Base-by-base conservation (phyloP, 768 basidiomycete species). In the Mycena vitilis region DNA sequence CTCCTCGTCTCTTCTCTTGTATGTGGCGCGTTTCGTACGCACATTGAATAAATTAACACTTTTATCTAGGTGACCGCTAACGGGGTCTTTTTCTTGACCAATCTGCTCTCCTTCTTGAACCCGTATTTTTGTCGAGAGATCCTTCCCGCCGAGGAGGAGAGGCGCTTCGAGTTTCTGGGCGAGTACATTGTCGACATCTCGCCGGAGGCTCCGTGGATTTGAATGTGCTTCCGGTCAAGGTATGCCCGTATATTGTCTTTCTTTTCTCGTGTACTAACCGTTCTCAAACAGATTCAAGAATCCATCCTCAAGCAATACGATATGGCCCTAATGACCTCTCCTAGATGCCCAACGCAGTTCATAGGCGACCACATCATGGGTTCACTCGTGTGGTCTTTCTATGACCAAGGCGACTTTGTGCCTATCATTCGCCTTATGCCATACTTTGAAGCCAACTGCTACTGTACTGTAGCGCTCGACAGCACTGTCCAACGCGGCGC, bases 71-170 rank as follows among this genome's bases (percentile, higher is more conserved):
- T 91, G 57, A 85, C 87, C 38, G 89, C 93, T 53, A 95, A 95
- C 76, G 89, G 86, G 4, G 94, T 94, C 7, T 94, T 94, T 83
- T 92, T 96, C 84, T 74, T 94, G 71, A 84, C 86, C 38, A 92
- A 91, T 80, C 81, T 91, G 54, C 87, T 91, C 80, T 91, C 90
- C 44, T 88, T 94, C 79, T 83, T 95, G 48, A 87, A 90, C 67
- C 93, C 95, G 57, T 9, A 42, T 58, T 11, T 52, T 30, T 40
- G 57, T 58, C 42, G 57, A 58, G 40, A 25, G 57, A 10, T 25
- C 42, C 20, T 58, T n/a, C 16, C 23, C 5, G 57, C 13, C 12
- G 2, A 6, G 2, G 57, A 30, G 9, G 25, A 20, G 18, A 58
- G 8, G 11, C 25, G 42, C 2, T 58, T 58, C 44, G 57, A 58